Percentiles rank a stretch among this genome's conserved stretches.
These are phyloP conservation scores for Salix koriyanagi DNA, from an alignment of 345 rosid species.

Conservation along the genomic window DNA sequence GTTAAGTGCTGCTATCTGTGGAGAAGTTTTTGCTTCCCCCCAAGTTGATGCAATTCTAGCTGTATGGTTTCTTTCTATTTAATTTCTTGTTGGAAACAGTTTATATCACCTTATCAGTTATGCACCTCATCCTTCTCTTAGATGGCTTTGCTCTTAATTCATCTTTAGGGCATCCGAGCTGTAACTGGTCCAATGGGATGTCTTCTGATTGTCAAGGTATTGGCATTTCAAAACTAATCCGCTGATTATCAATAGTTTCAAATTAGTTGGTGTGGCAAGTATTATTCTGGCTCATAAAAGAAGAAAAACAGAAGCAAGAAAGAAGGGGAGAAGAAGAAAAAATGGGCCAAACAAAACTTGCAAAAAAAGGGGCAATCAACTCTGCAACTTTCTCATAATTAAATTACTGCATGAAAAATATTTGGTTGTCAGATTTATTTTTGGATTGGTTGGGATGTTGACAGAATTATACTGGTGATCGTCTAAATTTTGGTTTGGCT, in stretches of 20 bases:
- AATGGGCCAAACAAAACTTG: neutral
- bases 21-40: conserved; percentile 93
- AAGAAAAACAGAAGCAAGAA: neutral
- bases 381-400: neutral
- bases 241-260: neutral
- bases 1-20: conserved; percentile 95
- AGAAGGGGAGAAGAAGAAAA: neutral
- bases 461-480: conserved; percentile 97
- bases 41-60: conserved; percentile 91
- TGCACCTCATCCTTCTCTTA: neutral
- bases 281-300: neutral
- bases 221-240: conserved; percentile 10
- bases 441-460: conserved; percentile 23
- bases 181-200: conserved; percentile 97
- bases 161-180: conserved; percentile 85
- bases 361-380: neutral
- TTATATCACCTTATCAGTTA: neutral
- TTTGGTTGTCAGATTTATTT: conserved; percentile 2
- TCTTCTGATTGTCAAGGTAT: conserved; percentile 85
- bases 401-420: neutral
- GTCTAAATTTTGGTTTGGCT: conserved; percentile 95
- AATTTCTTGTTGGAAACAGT: neutral
- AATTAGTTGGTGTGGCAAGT: neutral
- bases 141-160: conserved; percentile 14
- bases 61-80: conserved; percentile 40